A percentile compares a stretch with the other conserved stretches of the same genome.
These are phyloP conservation scores for Hymenotorrendiella dingleyae DNA, from an alignment of 2,329 filamentous ascomycete genomes.

Conservation along the genomic window DNA sequence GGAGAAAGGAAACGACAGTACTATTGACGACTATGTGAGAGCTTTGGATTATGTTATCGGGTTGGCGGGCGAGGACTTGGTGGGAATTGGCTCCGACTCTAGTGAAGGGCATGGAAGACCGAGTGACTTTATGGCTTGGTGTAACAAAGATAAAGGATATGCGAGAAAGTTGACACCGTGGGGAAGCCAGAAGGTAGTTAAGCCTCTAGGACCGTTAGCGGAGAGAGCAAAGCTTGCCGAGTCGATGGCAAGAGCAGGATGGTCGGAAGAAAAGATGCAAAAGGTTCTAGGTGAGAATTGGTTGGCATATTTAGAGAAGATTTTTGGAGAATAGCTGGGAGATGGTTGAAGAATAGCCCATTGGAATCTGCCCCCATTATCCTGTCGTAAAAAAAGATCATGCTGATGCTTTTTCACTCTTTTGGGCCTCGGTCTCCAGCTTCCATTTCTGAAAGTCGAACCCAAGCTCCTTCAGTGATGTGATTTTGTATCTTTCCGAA, in stretches of 20 bases:
- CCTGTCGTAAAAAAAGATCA: no score
- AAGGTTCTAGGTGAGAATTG: conserved; percentile 37
- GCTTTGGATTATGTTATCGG: conserved; percentile 35
- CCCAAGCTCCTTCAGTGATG: neutral
- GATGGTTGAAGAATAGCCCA: neutral
- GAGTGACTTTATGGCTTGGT: conserved; percentile 37
- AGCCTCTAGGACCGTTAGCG: conserved; percentile 34
- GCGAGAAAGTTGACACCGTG: conserved; percentile 34
- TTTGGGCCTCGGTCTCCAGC: no score
- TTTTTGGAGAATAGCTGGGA: conserved; percentile 12
- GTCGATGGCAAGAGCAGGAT: conserved; percentile 35
- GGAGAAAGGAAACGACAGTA: conserved; percentile 36
- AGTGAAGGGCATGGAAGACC: conserved; percentile 36
- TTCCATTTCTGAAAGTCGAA: neutral
- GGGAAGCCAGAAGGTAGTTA: conserved; percentile 37
- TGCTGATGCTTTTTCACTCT: no score
- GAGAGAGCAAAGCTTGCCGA: conserved; percentile 32
- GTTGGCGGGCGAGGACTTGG: conserved; percentile 38
- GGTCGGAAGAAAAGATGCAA: conserved; percentile 33
- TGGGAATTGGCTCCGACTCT: conserved; percentile 32
- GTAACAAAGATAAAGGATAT: conserved; percentile 37
- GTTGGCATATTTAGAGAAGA: conserved; percentile 34
- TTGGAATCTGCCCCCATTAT: no score
- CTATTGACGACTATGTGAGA: conserved; percentile 33
- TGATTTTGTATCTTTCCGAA: neutral